Percentiles rank a stretch among this genome's conserved stretches.
Conservation (phyloP, 1,139 yeast species). For the Yamadazyma epiphylla region DNA sequence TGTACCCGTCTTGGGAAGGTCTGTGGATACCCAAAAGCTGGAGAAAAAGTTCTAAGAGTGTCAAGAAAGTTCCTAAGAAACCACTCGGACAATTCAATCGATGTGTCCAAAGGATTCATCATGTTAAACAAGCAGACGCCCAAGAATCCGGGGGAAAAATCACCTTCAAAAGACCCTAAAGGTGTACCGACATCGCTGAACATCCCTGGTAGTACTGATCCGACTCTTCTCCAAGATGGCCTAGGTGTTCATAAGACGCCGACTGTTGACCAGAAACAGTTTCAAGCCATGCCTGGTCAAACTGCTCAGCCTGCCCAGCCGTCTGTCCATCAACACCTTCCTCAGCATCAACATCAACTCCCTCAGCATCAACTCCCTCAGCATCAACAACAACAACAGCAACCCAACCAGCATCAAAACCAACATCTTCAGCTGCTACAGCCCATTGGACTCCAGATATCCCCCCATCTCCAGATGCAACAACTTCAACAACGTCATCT, state of each 20-base stretch:
- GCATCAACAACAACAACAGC: constrained; percentile 1
- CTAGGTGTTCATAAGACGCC: no score
- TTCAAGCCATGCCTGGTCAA: not conserved
- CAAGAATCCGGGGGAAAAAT: no score
- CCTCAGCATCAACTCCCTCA: no score
- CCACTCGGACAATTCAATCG: constrained; percentile 3
- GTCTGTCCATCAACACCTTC: not conserved
- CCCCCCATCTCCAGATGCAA: constrained; percentile 1
- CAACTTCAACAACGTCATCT: not conserved
- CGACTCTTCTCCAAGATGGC: constrained; percentile 5
- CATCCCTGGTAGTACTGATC: no score
- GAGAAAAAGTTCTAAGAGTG: constrained; percentile 30
- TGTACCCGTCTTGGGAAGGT: constrained; percentile 30
- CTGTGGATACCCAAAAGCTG: constrained; percentile 31
- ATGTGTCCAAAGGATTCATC: not conserved
- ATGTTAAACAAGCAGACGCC: not conserved
- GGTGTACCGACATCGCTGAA: no score
- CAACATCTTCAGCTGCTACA: not conserved
- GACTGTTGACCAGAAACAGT: no score
- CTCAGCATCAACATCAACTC: constrained; percentile 1
- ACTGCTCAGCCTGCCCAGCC: constrained; percentile 1
- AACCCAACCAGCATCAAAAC: not conserved
- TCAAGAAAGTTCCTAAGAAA: constrained; percentile 15
- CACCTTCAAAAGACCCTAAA: no score
- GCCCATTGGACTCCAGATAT: no score